Conservation (phyloP, 192 early-diverging fungal species). For the Podila epicladia region DNA sequence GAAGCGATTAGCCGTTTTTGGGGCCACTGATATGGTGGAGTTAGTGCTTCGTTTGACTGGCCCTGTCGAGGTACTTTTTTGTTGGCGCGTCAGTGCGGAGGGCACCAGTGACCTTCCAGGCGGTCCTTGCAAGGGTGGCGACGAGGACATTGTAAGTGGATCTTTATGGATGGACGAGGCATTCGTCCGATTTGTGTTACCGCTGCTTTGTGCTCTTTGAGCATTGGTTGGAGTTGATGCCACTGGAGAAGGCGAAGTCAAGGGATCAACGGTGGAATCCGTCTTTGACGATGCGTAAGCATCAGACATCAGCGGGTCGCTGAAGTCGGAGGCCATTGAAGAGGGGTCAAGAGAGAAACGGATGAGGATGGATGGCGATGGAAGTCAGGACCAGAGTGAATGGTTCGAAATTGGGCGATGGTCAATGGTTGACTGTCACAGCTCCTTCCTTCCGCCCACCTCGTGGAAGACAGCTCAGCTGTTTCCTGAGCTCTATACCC, state of each 20-base stretch:
- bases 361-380: not conserved
- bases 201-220: not conserved
- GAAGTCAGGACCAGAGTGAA: not conserved
- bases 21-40: not conserved
- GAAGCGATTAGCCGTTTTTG: conserved; percentile 3
- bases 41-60: not conserved
- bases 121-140: not conserved
- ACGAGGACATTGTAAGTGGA: conserved; percentile 12
- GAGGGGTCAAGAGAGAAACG: not conserved
- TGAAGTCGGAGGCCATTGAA: conserved; percentile 43
- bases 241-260: not conserved
- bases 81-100: not conserved
- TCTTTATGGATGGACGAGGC: conserved; percentile 11
- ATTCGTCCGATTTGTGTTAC: not conserved
- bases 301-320: conserved; percentile 44
- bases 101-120: not conserved
- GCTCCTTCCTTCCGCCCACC: no score
- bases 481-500: no score
- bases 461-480: no score
- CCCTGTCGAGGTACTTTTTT: not conserved
- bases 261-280: not conserved
- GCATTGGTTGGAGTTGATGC: not conserved
- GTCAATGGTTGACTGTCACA: no score
- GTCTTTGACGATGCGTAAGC: conserved; percentile 41
- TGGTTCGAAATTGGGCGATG: no score